phyloP scores from a whole-genome alignment of 2,329 filamentous ascomycete species.

The Sclerotinia trifoliorum region DNA sequence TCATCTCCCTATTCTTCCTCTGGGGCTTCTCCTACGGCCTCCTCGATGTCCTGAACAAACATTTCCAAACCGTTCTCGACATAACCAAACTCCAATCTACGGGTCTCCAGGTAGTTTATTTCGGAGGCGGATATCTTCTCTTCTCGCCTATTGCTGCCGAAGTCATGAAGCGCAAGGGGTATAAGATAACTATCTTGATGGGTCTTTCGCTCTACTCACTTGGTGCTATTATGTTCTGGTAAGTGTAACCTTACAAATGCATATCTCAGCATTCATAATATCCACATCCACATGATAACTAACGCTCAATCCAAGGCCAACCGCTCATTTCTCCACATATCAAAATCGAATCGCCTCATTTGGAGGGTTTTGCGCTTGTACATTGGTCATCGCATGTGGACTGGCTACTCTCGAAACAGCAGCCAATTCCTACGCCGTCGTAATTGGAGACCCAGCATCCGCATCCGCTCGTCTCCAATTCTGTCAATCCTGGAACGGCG shows the following conservation, averaged over 20 bases:
- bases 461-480: constrained; percentile 72
- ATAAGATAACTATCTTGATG: constrained; percentile 75
- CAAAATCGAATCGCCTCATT: constrained; percentile 59
- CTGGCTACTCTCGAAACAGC: constrained; percentile 75
- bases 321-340: constrained; percentile 63
- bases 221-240: constrained; percentile 51
- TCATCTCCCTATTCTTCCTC: constrained; percentile 78
- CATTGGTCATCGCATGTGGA: constrained; percentile 73
- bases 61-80: constrained; percentile 64
- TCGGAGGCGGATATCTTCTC: constrained; percentile 67
- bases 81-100: constrained; percentile 59
- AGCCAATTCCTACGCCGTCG: constrained; percentile 69
- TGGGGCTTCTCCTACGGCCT: constrained; percentile 90
- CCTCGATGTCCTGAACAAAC: constrained; percentile 75
- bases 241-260: background rate
- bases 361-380: constrained; percentile 73
- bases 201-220: constrained; percentile 72
- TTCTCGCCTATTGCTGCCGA: constrained; percentile 66
- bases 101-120: constrained; percentile 69
- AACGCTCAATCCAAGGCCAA: constrained; percentile 73
- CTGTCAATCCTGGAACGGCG: constrained; percentile 71
- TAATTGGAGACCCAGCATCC: constrained; percentile 71
- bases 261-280: no score
- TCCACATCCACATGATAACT: background rate
- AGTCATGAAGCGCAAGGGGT: constrained; percentile 72